A percentile compares a stretch with the other conserved stretches of the same genome.
Evolutionary conservation across 768 basidiomycete genomes (phyloP).

Genomic region (Mycena capillaripes): DNA sequence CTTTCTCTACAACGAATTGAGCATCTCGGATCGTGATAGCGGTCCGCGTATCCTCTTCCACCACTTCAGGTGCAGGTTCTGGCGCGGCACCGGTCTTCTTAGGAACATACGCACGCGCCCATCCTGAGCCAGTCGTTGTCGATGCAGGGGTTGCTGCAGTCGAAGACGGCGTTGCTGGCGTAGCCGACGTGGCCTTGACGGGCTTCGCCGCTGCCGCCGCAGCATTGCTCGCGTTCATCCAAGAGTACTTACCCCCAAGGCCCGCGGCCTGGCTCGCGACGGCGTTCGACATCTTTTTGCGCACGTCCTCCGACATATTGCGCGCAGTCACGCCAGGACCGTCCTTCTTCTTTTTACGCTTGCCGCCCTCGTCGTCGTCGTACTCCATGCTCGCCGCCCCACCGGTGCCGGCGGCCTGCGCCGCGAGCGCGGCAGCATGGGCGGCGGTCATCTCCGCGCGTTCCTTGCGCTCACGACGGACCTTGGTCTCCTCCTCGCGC

Average conservation of each 20-base stretch:
- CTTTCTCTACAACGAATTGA: conserved; percentile 88
- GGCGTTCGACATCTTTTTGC: conserved; percentile 93
- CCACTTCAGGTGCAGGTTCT: conserved; percentile 47
- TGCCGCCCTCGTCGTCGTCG: conserved; percentile 64
- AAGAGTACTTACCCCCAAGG: conserved; percentile 84
- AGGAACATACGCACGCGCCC: conserved; percentile 67
- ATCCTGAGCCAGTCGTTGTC: conserved; percentile 34
- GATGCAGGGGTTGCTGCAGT: conserved; percentile 46
- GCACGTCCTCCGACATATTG: conserved; percentile 92
- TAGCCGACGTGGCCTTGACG: conserved; percentile 48
- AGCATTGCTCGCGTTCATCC: conserved; percentile 83
- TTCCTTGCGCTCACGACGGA: conserved; percentile 84
- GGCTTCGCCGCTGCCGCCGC: conserved; percentile 57
- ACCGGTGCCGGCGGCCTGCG: conserved; percentile 61
- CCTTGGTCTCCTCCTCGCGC: conserved; percentile 84
- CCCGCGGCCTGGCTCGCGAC: conserved; percentile 93
- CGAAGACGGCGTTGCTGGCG: conserved; percentile 44
- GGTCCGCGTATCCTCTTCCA: conserved; percentile 72
- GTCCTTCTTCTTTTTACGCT: conserved; percentile 87
- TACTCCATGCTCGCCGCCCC: conserved; percentile 47
- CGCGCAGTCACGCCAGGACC: conserved; percentile 87
- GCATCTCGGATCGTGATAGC: conserved; percentile 83
- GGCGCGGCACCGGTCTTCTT: conserved; percentile 58
- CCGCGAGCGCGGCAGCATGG: conserved; percentile 73
- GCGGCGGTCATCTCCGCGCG: conserved; percentile 80